Evolutionary conservation across 495 filamentous ascomycete genomes (phyloP), one percentile per base, ranked within the genome.

Genomic region (Viridothelium virens): DNA sequence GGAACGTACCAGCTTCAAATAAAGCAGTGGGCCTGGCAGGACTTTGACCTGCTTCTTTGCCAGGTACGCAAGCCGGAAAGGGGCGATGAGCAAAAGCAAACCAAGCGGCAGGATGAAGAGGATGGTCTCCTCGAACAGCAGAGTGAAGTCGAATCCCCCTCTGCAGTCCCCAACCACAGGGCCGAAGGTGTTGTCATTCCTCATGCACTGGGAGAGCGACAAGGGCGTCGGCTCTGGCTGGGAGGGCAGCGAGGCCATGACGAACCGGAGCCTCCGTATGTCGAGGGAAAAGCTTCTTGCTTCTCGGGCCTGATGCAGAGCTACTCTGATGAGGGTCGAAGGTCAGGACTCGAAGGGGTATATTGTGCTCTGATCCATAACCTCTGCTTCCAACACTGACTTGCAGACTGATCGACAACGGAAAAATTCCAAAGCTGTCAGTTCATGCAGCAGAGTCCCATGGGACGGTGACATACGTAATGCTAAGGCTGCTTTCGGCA

Each of bases 91-190:
- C 38, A 87, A 71, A 36, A 86, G 75, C 33, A 84, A 31, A 36
- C 4, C 53, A 59, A 59, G 53, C 6, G 44, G 71, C 36, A 85
- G 74, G 36, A 84, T 85, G 69, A 87, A 89, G 63, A 89, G 85
- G 71, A 89, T 66, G 83, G 61, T 75, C 76, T 64, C 77, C 77
- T 70, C 41, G 37, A 65, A 65, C 16, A 65, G 63, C 38, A 65
- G 44, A 38, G 63, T 65, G 44, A 65, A 53, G 44, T 65, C 63
- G 3, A 65, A 65, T 39, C 41, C 37, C 14, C 61, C 61, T 25
- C 61, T 41, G 25, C 61, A 86, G 36, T 69, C 66, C 25, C 71
- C 70, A 7, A 77, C 79, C 67, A 74, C 77, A 48, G 78, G 76
- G 62, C 76, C 77, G 34, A 85, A 73, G 31, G 25, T 59, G 14